Conservation (phyloP, 495 filamentous ascomycete genomes). For the Delitschia confertaspora region DNA sequence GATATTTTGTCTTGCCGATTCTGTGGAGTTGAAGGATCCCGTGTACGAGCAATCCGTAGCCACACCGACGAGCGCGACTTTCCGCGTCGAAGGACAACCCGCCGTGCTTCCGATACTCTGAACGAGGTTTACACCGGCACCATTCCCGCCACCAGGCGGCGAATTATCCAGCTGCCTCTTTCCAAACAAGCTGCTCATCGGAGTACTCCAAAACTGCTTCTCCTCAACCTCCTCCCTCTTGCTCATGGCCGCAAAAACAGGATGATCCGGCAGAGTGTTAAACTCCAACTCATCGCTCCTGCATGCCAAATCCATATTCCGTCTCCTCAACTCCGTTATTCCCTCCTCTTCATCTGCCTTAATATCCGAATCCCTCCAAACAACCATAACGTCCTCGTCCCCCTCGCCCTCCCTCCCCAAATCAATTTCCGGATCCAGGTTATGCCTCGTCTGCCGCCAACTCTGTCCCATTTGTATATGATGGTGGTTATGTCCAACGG, state of each 20-base stretch:
- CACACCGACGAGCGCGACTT: conserved; percentile 84
- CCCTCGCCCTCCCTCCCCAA: no score
- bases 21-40: conserved; percentile 52
- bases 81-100: conserved; percentile 80
- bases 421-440: conserved; percentile 62
- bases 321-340: conserved; percentile 45
- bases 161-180: conserved; percentile 47
- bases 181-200: conserved; percentile 50
- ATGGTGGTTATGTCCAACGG: conserved; percentile 68
- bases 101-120: conserved; percentile 68
- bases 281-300: conserved; percentile 58
- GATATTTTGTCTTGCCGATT: conserved; percentile 57
- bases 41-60: conserved; percentile 90
- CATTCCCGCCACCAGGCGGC: conserved; percentile 55
- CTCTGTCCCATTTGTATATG: conserved; percentile 72
- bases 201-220: conserved; percentile 49
- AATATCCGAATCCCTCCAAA: conserved; percentile 87
- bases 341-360: conserved; percentile 33
- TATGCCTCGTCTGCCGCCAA: conserved; percentile 65
- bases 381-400: conserved; percentile 76
- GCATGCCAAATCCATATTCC: conserved; percentile 41
- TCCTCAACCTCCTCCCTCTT: conserved; percentile 37
- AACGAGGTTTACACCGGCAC: conserved; percentile 72
- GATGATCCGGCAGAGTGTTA: conserved; percentile 58
- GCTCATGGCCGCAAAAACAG: conserved; percentile 45